A percentile compares a stretch with the other conserved stretches of the same genome.
phyloP scores from a whole-genome alignment of 2,329 filamentous ascomycete genomes.

The Claviceps sp. region DNA sequence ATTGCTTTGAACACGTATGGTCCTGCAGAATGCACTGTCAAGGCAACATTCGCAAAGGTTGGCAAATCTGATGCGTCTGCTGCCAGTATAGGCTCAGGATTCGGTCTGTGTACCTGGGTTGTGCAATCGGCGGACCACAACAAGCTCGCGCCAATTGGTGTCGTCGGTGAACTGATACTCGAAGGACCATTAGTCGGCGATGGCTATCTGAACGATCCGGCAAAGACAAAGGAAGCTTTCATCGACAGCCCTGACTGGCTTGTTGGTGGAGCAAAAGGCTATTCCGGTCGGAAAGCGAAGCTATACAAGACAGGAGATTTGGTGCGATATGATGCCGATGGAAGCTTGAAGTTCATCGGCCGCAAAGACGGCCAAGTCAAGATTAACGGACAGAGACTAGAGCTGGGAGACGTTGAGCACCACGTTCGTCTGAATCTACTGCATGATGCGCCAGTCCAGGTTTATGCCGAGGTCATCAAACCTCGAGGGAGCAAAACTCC shows the following conservation, averaged over 20 bases:
- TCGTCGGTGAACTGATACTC: conserved; percentile 23
- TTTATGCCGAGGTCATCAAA: conserved; percentile 1
- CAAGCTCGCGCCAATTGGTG: conserved; percentile 16
- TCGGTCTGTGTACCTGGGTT: conserved; percentile 4
- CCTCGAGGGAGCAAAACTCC: background rate
- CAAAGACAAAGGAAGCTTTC: conserved; percentile 30
- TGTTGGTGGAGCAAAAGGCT: background rate
- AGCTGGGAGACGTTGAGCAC: conserved; percentile 19
- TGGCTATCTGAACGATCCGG: conserved; percentile 33
- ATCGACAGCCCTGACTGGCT: conserved; percentile 25
- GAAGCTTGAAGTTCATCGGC: conserved; percentile 28
- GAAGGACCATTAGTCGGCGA: conserved; percentile 31
- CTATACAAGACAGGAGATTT: conserved; percentile 36
- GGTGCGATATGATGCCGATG: conserved; percentile 22
- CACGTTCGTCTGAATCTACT: background rate
- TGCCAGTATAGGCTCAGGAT: conserved; percentile 3
- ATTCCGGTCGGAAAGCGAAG: conserved; percentile 7
- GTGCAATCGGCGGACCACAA: background rate
- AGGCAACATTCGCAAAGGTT: background rate
- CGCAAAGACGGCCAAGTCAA: conserved; percentile 43
- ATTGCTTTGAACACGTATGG: conserved; percentile 3
- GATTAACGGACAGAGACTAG: conserved; percentile 39
- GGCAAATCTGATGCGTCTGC: background rate
- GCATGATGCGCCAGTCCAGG: background rate
- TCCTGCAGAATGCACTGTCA: conserved; percentile 5